phyloP scores from a whole-genome alignment of 768 basidiomycete genomes.

The Lactarius quietus region DNA sequence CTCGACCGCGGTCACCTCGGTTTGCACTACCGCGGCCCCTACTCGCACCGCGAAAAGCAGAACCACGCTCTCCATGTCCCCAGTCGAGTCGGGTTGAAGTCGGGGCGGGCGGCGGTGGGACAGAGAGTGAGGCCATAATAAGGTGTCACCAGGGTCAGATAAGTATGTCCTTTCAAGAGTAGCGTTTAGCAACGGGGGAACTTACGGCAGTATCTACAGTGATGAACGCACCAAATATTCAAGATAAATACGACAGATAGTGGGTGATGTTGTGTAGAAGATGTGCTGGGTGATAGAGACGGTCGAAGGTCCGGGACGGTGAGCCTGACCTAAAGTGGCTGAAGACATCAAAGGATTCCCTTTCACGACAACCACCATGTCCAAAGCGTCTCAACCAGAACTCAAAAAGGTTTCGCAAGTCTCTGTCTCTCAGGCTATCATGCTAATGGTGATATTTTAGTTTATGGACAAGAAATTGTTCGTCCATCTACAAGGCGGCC shows the following conservation, averaged over 20 bases:
- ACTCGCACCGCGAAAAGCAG: constrained; percentile 45
- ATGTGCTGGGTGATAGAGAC: constrained; percentile 10
- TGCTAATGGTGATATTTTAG: constrained; percentile 38
- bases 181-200: not conserved
- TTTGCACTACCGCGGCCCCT: constrained; percentile 29
- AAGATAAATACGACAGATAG: not conserved
- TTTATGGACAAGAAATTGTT: constrained; percentile 99
- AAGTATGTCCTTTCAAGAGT: constrained; percentile 9
- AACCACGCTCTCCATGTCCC: constrained; percentile 46
- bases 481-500: constrained; percentile 89
- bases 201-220: not conserved
- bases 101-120: constrained; percentile 31
- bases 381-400: constrained; percentile 94
- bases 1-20: constrained; percentile 25
- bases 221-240: constrained; percentile 3
- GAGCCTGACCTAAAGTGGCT: constrained; percentile 9
- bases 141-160: not conserved
- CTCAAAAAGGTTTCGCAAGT: constrained; percentile 85
- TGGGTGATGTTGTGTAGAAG: not conserved
- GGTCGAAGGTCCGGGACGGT: not conserved
- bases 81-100: constrained; percentile 41
- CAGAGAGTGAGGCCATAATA: constrained; percentile 44
- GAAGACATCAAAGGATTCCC: not conserved
- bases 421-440: constrained; percentile 1
- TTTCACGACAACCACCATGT: constrained; percentile 47